A percentile compares a stretch with the other conserved stretches of the same genome.
These are phyloP conservation scores for Forsythia viridissima DNA, from an alignment of 257 asterid species.

Conservation along the genomic window DNA sequence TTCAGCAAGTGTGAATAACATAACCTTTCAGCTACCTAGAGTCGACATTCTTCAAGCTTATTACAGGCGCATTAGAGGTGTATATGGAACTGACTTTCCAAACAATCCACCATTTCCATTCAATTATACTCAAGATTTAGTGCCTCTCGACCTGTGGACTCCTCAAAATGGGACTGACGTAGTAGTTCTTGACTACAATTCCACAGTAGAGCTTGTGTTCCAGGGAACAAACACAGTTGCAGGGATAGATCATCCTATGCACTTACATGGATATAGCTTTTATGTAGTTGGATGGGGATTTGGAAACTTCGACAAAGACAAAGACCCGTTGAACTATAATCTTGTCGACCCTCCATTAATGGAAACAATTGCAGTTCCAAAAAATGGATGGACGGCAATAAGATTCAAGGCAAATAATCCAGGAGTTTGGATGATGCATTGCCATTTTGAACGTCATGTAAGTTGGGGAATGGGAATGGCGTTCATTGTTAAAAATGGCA, in stretches of 20 bases:
- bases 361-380: conserved; percentile 51
- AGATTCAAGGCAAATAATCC: conserved; percentile 60
- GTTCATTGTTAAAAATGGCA: conserved; percentile 44
- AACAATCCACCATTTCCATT: conserved; percentile 31
- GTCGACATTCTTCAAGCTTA: conserved; percentile 50
- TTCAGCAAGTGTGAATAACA: conserved; percentile 54
- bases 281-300: conserved; percentile 56
- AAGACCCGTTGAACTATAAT: conserved; percentile 45
- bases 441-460: conserved; percentile 44
- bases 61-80: conserved; percentile 26
- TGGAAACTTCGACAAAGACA: conserved; percentile 45
- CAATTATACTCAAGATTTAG: conserved; percentile 34
- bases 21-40: conserved; percentile 31
- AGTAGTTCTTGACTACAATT: conserved; percentile 34
- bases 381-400: conserved; percentile 53
- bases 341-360: conserved; percentile 54
- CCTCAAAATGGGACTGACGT: conserved; percentile 32
- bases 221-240: conserved; percentile 45
- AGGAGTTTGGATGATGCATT: conserved; percentile 59
- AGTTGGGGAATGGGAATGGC: conserved; percentile 55
- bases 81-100: conserved; percentile 38
- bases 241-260: conserved; percentile 63
- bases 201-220: conserved; percentile 51
- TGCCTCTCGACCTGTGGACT: conserved; percentile 21
- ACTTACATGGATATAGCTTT: conserved; percentile 65